phyloP scores from a whole-genome alignment of 208 protist genomes.

The Tritrichomonas foetus region DNA sequence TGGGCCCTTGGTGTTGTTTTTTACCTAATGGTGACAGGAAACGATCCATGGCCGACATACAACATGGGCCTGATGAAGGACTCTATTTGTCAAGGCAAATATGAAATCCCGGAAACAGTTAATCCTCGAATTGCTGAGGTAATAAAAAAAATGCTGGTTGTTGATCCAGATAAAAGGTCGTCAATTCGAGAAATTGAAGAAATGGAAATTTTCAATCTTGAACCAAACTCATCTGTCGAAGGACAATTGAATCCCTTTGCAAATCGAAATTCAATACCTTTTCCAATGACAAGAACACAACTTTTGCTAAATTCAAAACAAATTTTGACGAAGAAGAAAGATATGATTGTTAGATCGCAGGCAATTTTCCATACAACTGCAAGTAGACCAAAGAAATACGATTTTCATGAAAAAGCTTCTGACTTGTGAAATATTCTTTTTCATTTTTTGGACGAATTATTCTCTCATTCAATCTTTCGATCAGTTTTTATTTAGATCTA shows the following conservation, averaged over 20 bases:
- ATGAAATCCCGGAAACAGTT: neutral
- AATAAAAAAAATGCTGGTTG: neutral
- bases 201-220: neutral
- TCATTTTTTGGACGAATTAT: too few species aligned
- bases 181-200: neutral
- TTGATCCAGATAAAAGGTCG: neutral
- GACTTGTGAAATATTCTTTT: too few species aligned
- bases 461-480: too few species aligned
- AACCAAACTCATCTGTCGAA: neutral
- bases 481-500: too few species aligned
- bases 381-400: too few species aligned
- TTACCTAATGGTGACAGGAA: neutral
- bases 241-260: neutral
- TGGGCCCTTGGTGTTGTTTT: neutral
- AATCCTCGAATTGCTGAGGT: neutral
- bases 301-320: neutral
- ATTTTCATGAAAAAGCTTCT: too few species aligned
- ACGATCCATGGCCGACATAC: neutral
- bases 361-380: neutral
- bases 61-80: neutral
- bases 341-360: neutral
- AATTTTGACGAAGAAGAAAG: neutral
- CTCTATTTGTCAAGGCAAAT: neutral
- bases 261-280: neutral
- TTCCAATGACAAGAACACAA: neutral